These are phyloP conservation scores for Backusella sp. DNA, from an alignment of 192 early-diverging fungal species.

Conservation along the genomic window DNA sequence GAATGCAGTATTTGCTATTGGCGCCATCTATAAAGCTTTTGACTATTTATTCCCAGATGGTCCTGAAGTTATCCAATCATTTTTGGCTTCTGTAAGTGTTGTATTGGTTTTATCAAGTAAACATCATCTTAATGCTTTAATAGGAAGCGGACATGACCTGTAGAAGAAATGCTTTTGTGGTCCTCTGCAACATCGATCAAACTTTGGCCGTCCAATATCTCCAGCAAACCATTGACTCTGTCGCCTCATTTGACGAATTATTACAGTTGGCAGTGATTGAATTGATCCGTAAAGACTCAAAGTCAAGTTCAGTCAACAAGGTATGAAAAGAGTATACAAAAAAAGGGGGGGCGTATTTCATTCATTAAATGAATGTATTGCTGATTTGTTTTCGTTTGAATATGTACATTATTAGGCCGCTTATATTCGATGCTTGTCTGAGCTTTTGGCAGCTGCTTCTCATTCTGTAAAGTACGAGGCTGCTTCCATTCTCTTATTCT, in stretches of 20 bases:
- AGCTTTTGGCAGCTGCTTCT: slow-evolving; percentile 76
- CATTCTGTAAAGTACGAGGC: slow-evolving; percentile 98
- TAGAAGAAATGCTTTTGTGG: slow-evolving; percentile 93
- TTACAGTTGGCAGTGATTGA: slow-evolving; percentile 94
- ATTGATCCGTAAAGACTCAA: slow-evolving; percentile 90
- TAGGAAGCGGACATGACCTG: slow-evolving; percentile 92
- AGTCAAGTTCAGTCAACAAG: slow-evolving; percentile 80
- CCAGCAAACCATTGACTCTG: slow-evolving; percentile 66
- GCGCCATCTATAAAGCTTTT: slow-evolving; percentile 84
- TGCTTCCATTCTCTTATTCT: slow-evolving; percentile 84
- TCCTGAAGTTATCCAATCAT: slow-evolving; percentile 79
- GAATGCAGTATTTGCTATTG: slow-evolving; percentile 95
- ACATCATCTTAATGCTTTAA: neutral
- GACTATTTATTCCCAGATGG: slow-evolving; percentile 95
- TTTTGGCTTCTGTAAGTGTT: slow-evolving; percentile 51
- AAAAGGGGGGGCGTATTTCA: neutral
- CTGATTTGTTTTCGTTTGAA: neutral
- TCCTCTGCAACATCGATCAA: slow-evolving; percentile 80
- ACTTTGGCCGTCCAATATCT: slow-evolving; percentile 84
- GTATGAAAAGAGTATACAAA: slow-evolving; percentile 30
- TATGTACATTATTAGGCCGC: slow-evolving; percentile 53
- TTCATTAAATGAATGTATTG: neutral
- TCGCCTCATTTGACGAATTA: slow-evolving; percentile 84
- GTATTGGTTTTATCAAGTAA: no score
- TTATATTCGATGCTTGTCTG: slow-evolving; percentile 90